phyloP scores from a whole-genome alignment of 2,329 filamentous ascomycete genomes.

The Xylaria sp. region DNA sequence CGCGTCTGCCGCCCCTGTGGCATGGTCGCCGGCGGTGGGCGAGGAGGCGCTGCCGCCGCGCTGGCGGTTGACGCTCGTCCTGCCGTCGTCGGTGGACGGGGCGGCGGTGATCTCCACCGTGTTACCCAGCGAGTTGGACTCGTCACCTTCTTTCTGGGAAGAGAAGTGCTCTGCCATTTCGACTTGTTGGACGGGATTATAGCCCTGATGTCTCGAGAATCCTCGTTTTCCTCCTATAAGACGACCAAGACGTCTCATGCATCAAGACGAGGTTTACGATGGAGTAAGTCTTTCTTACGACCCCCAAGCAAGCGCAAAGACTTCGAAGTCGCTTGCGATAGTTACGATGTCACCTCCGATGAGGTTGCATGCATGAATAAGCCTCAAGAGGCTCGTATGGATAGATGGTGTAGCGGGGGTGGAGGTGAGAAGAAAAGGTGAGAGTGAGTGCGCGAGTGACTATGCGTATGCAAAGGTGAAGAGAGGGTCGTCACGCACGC shows the following conservation, averaged over 20 bases:
- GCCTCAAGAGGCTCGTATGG: constrained; percentile 19
- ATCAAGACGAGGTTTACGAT: constrained; percentile 12
- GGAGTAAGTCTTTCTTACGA: constrained; percentile 64
- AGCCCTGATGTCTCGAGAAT: constrained; percentile 31
- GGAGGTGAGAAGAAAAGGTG: constrained; percentile 13
- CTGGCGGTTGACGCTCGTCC: constrained; percentile 34
- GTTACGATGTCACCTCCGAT: constrained; percentile 44
- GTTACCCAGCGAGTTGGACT: constrained; percentile 40
- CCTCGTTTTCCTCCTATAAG: constrained; percentile 24
- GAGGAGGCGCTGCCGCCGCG: constrained; percentile 20
- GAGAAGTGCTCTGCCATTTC: constrained; percentile 45
- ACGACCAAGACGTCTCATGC: constrained; percentile 36
- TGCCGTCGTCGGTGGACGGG: constrained; percentile 29
- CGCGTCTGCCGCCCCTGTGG: constrained; percentile 34
- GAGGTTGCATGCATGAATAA: constrained; percentile 26
- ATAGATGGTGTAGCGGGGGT: constrained; percentile 10
- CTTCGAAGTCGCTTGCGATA: constrained; percentile 69
- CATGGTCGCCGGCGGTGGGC: neutral
- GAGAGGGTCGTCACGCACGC: constrained; percentile 27
- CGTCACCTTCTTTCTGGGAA: constrained; percentile 38
- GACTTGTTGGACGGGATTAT: constrained; percentile 41
- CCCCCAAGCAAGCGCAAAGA: constrained; percentile 73
- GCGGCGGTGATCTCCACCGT: constrained; percentile 44
- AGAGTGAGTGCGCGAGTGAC: neutral
- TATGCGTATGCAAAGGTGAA: neutral